phyloP scores from a whole-genome alignment of 2,329 filamentous ascomycete species.

The Cylindrodendrum hubeiense region DNA sequence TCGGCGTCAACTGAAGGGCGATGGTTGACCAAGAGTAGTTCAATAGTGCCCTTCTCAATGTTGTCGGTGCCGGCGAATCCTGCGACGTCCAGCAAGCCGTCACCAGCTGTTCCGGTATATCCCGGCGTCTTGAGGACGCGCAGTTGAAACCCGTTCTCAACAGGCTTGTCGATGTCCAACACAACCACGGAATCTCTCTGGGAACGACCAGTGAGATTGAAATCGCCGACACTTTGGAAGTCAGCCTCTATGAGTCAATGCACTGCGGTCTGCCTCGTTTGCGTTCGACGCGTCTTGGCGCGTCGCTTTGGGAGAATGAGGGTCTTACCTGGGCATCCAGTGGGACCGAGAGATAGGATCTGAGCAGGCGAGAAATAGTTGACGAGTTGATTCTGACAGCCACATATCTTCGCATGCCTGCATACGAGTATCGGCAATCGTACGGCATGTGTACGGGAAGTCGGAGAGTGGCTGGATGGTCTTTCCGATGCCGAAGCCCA shows the following conservation, averaged over 20 bases:
- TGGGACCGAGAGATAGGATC: conserved; percentile 28
- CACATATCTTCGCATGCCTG: conserved; percentile 46
- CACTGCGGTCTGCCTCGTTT: neutral
- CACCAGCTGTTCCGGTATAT: conserved; percentile 47
- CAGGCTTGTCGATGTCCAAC: conserved; percentile 48
- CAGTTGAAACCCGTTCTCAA: conserved; percentile 31
- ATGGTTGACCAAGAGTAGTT: conserved; percentile 35
- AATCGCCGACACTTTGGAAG: conserved; percentile 24
- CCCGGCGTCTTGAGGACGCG: conserved; percentile 42
- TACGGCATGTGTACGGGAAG: conserved; percentile 43
- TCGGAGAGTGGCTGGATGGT: conserved; percentile 35
- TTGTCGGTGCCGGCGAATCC: conserved; percentile 48
- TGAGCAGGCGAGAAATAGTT: conserved; percentile 42
- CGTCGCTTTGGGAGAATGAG: neutral
- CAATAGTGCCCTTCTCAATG: conserved; percentile 24
- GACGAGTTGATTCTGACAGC: conserved; percentile 36
- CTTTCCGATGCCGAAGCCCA: conserved; percentile 36
- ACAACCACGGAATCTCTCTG: conserved; percentile 47
- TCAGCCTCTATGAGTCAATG: neutral
- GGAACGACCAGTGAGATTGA: conserved; percentile 47
- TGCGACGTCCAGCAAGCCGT: conserved; percentile 46
- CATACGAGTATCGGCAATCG: conserved; percentile 29
- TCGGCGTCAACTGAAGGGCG: conserved; percentile 28
- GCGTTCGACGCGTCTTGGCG: neutral
- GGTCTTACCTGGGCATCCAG: conserved; percentile 38